Percentiles rank a stretch among this genome's conserved stretches.
These are phyloP conservation scores for Paecilomyces fulvus DNA, from an alignment of 2,329 filamentous ascomycete genomes.

Conservation along the genomic window DNA sequence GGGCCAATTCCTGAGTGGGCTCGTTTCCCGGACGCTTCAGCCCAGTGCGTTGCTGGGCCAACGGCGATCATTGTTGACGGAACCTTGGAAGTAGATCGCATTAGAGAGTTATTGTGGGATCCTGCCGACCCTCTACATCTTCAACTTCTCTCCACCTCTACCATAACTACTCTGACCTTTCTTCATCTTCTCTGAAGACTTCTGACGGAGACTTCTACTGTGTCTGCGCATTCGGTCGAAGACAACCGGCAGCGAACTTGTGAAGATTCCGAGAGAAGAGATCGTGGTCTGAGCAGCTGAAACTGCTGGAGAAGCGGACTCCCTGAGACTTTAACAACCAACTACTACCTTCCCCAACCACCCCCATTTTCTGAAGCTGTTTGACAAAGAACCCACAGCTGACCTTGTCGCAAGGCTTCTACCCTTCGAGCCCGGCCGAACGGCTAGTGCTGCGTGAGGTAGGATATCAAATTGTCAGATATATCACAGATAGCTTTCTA, in stretches of 20 bases:
- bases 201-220: neutral
- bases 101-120: constrained; percentile 10
- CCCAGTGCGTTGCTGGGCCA: constrained; percentile 28
- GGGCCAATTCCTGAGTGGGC: constrained; percentile 14
- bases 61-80: constrained; percentile 31
- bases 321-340: neutral
- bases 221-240: neutral
- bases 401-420: neutral
- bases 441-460: constrained; percentile 83
- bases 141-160: constrained; percentile 21
- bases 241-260: neutral
- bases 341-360: neutral
- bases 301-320: neutral
- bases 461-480: constrained; percentile 15
- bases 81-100: constrained; percentile 26
- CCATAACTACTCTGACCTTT: neutral
- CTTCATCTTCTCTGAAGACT: neutral
- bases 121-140: constrained; percentile 13
- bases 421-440: constrained; percentile 38
- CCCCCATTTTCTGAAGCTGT: neutral
- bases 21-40: constrained; percentile 25
- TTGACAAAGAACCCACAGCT: neutral
- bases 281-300: neutral
- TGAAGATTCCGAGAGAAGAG: neutral
- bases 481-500: neutral